These are phyloP conservation scores for Lumnitzera racemosa DNA, from an alignment of 345 rosid species.

Conservation along the genomic window DNA sequence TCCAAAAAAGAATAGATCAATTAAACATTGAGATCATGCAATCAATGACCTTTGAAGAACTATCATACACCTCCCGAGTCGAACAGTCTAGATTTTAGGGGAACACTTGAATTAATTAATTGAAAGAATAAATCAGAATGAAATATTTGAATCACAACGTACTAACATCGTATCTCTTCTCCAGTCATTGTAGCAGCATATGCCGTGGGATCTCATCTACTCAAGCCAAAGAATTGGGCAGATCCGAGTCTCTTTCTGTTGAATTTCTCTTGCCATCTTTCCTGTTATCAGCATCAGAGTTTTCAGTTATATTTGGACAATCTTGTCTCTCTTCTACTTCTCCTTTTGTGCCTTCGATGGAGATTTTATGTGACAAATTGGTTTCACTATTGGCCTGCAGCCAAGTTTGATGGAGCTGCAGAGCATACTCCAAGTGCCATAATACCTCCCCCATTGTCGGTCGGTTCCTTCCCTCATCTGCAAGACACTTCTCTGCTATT, in stretches of 20 bases:
- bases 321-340: conserved; percentile 10
- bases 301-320: too few species aligned
- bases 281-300: too few species aligned
- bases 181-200: too few species aligned
- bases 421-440: conserved; percentile 84
- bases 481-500: conserved; percentile 88
- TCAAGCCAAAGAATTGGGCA: too few species aligned
- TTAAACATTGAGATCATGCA: not conserved
- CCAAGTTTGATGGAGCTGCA: conserved; percentile 87
- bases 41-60: not conserved
- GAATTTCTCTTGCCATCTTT: too few species aligned
- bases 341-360: conserved; percentile 15
- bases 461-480: conserved; percentile 72
- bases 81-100: too few species aligned
- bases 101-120: too few species aligned
- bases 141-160: too few species aligned
- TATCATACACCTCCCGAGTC: not conserved
- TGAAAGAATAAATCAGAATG: too few species aligned
- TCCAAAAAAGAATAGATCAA: not conserved
- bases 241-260: too few species aligned
- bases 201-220: too few species aligned
- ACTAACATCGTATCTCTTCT: too few species aligned
- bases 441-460: conserved; percentile 89
- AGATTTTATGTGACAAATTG: conserved; percentile 28
- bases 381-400: conserved; percentile 23